A percentile compares a stretch with the other conserved stretches of the same genome.
These are phyloP conservation scores for Actinomortierella wolfii DNA, from an alignment of 371 early-diverging fungal species.

Conservation along the genomic window DNA sequence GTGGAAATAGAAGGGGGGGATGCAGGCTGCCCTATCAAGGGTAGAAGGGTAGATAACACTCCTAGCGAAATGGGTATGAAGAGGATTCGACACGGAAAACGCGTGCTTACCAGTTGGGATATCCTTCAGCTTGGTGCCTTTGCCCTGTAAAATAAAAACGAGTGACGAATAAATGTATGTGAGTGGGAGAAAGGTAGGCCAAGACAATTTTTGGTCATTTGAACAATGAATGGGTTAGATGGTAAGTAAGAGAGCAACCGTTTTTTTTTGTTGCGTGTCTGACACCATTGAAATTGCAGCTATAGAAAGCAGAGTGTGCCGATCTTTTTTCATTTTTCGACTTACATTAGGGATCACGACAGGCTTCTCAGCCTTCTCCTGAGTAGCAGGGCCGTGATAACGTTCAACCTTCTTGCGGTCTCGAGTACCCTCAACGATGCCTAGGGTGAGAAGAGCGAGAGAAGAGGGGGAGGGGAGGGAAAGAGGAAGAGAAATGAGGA, in stretches of 20 bases:
- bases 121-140: constrained; percentile 25
- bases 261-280: no score
- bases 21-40: no score
- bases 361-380: constrained; percentile 30
- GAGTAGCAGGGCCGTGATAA: constrained; percentile 12
- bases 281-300: no score
- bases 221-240: no score
- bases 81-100: no score
- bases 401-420: constrained; percentile 43
- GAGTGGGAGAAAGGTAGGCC: no score
- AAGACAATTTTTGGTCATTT: no score
- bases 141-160: constrained; percentile 18
- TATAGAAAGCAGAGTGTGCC: no score
- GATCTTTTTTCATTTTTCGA: no score
- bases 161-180: neutral
- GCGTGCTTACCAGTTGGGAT: constrained; percentile 30
- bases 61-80: no score
- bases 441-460: constrained; percentile 2
- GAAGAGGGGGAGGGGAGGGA: neutral
- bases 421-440: constrained; percentile 38
- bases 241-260: neutral
- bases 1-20: no score
- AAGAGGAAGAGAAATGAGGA: neutral
- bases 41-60: no score
- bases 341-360: constrained; percentile 33